phyloP scores from a whole-genome alignment of 2,329 filamentous ascomycete species.

The Colletotrichum sidae region DNA sequence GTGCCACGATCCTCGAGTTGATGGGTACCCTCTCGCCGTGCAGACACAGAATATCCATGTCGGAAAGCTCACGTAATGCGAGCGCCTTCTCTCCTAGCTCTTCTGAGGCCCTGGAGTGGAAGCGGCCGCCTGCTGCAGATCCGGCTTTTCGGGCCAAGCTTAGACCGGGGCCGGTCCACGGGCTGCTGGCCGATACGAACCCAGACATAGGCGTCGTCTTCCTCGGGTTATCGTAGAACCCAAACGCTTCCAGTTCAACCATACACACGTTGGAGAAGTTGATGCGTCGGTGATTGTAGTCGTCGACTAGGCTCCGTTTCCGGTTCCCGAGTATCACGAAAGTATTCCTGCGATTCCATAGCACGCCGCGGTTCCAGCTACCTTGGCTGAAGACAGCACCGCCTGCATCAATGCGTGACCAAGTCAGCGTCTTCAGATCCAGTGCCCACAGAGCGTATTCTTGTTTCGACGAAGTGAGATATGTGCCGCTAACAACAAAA shows the following conservation, averaged over 20 bases:
- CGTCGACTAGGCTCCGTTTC: constrained; percentile 92
- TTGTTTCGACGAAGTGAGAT: constrained; percentile 96
- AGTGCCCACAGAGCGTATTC: constrained; percentile 98
- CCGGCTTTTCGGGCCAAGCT: constrained; percentile 70
- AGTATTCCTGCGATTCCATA: constrained; percentile 93
- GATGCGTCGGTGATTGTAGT: constrained; percentile 97
- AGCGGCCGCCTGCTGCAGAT: constrained; percentile 79
- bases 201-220: constrained; percentile 81
- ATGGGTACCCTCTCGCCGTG: constrained; percentile 92
- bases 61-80: constrained; percentile 83
- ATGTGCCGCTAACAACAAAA: constrained; percentile 97
- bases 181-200: constrained; percentile 86
- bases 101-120: constrained; percentile 81
- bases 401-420: constrained; percentile 95
- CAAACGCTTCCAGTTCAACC: constrained; percentile 97
- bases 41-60: constrained; percentile 96
- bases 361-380: constrained; percentile 94
- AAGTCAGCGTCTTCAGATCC: constrained; percentile 87
- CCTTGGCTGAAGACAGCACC: constrained; percentile 95
- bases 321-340: constrained; percentile 96
- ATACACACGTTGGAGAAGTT: constrained; percentile 98
- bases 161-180: constrained; percentile 66
- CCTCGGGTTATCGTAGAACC: constrained; percentile 94
- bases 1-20: constrained; percentile 88
- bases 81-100: constrained; percentile 87